A percentile compares a stretch with the other conserved stretches of the same genome.
These are phyloP conservation scores for Rhynchosporium secalis DNA, from an alignment of 2,329 filamentous ascomycete genomes.

Conservation along the genomic window DNA sequence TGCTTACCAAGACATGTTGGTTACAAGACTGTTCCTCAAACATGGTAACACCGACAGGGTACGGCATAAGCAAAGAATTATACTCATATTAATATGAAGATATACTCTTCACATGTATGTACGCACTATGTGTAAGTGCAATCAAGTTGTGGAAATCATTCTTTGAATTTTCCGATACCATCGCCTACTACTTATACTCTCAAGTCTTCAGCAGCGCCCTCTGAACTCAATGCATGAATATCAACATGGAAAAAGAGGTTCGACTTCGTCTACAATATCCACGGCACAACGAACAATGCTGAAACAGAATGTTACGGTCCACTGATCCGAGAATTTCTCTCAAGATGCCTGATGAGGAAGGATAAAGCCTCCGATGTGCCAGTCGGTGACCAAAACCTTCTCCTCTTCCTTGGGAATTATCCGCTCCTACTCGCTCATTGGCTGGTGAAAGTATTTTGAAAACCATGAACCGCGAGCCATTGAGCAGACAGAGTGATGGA, in stretches of 20 bases:
- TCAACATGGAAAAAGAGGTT: neutral
- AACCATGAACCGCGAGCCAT: neutral
- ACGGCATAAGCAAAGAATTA: too few relatives aligned
- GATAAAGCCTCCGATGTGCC: constrained; percentile 22
- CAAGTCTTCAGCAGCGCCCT: neutral
- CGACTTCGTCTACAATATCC: constrained; percentile 11
- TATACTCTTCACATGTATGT: too few relatives aligned
- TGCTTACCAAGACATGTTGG: too few relatives aligned
- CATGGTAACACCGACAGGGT: too few relatives aligned
- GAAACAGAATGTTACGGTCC: constrained; percentile 15
- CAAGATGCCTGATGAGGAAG: constrained; percentile 23
- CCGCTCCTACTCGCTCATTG: constrained; percentile 21
- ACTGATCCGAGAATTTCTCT: constrained; percentile 16
- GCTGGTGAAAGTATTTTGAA: constrained; percentile 1
- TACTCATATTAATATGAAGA: too few relatives aligned
- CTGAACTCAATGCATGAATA: neutral
- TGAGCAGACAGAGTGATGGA: constrained; percentile 3
- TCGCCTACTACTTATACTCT: neutral
- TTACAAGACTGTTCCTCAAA: too few relatives aligned
- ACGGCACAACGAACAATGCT: constrained; percentile 14
- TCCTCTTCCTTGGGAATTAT: constrained; percentile 24
- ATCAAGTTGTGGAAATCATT: neutral
- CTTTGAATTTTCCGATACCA: neutral
- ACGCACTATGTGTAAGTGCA: neutral
- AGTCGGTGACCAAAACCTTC: constrained; percentile 15